Conservation (phyloP, 805 yeast genomes). For the Yamadazyma ubonensis region DNA sequence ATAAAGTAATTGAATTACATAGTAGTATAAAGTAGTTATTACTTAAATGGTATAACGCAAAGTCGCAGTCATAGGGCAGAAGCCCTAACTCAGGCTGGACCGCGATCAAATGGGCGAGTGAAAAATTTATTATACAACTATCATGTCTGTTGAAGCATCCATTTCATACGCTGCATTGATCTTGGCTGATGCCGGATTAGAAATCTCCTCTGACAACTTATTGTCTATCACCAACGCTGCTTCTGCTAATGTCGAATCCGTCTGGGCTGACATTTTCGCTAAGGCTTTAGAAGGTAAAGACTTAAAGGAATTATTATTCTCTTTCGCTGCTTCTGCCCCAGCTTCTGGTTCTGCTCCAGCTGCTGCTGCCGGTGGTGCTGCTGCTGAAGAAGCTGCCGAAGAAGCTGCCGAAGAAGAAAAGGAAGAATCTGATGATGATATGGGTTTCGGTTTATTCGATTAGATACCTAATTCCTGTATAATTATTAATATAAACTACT, state of each 20-base stretch:
- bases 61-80: slow-evolving; percentile 7
- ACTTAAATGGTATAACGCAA: no score
- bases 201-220: slow-evolving; percentile 85
- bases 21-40: no score
- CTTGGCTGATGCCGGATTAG: slow-evolving; percentile 95
- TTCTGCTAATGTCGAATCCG: slow-evolving; percentile 72
- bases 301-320: slow-evolving; percentile 71
- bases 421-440: slow-evolving; percentile 69
- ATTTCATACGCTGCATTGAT: slow-evolving; percentile 98
- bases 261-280: slow-evolving; percentile 88
- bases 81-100: no score
- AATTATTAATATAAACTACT: slow-evolving; percentile 9
- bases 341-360: slow-evolving; percentile 37
- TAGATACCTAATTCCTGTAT: slow-evolving; percentile 37
- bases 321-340: slow-evolving; percentile 50
- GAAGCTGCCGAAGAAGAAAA: slow-evolving; percentile 66
- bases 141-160: slow-evolving; percentile 86
- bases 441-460: slow-evolving; percentile 98
- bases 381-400: slow-evolving; percentile 66
- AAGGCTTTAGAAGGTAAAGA: slow-evolving; percentile 84
- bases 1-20: no score
- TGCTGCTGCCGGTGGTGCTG: slow-evolving; percentile 38
- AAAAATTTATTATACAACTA: slow-evolving; percentile 8
- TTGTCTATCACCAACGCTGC: slow-evolving; percentile 77
- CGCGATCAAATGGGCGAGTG: slow-evolving; percentile 1